Conservation (phyloP, 2,329 filamentous ascomycete species). For the Esteya vermicola region DNA sequence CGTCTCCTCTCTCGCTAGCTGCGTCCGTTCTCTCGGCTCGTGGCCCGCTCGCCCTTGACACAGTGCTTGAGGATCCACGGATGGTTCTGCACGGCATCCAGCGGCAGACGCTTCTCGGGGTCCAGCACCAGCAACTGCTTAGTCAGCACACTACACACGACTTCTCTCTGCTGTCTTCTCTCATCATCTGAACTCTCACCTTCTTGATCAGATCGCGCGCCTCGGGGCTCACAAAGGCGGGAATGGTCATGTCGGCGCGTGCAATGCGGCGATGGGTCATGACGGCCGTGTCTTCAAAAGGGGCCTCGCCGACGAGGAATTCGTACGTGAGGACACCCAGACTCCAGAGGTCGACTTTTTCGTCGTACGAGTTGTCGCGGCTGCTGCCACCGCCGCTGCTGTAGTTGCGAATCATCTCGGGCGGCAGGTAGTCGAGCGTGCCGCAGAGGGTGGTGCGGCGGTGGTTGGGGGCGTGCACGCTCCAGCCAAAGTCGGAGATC, state of each 20-base stretch:
- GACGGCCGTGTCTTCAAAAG: constrained; percentile 87
- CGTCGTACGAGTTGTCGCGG: constrained; percentile 71
- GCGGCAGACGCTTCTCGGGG: constrained; percentile 79
- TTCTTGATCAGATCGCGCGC: constrained; percentile 85
- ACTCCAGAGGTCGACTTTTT: constrained; percentile 95
- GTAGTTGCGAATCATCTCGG: constrained; percentile 79
- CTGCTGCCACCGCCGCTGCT: constrained; percentile 29
- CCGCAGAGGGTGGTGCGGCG: constrained; percentile 90
- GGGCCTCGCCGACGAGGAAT: constrained; percentile 89
- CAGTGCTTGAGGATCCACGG: constrained; percentile 98
- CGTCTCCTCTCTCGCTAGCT: neutral
- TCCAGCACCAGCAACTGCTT: constrained; percentile 71
- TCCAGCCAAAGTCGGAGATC: constrained; percentile 97
- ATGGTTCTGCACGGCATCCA: constrained; percentile 78
- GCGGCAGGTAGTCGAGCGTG: constrained; percentile 91
- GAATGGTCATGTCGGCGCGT: constrained; percentile 82
- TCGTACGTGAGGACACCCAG: constrained; percentile 92
- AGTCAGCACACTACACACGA: constrained; percentile 8
- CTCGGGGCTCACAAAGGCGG: constrained; percentile 78
- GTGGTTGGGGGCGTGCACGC: constrained; percentile 92
- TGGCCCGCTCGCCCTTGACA: constrained; percentile 43
- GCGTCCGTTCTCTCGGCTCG: constrained; percentile 33
- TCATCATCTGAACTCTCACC: constrained; percentile 33
- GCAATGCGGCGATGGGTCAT: constrained; percentile 90
- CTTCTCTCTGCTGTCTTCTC: neutral